Evolutionary conservation across 805 yeast genomes (phyloP).

Genomic region (Suhomyces sp.): DNA sequence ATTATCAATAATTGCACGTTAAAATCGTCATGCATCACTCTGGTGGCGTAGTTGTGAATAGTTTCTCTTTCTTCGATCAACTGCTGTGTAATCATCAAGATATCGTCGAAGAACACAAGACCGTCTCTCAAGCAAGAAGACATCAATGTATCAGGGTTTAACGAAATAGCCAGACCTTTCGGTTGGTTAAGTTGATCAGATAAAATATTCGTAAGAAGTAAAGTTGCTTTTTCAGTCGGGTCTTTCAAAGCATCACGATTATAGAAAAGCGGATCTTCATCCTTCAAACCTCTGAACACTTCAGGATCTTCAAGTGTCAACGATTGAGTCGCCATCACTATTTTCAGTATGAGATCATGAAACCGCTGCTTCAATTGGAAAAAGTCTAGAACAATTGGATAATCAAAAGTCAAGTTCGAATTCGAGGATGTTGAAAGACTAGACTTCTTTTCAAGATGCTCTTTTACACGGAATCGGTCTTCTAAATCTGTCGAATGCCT

Average conservation of each 20-base stretch:
- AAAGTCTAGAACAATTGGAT: constrained; percentile 64
- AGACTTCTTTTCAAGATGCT: constrained; percentile 3
- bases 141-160: constrained; percentile 39
- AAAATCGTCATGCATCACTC: constrained; percentile 74
- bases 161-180: constrained; percentile 32
- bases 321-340: constrained; percentile 66
- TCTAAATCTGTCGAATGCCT: constrained; percentile 21
- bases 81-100: constrained; percentile 47
- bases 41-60: constrained; percentile 66
- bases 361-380: constrained; percentile 69
- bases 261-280: constrained; percentile 47
- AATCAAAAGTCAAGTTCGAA: constrained; percentile 38
- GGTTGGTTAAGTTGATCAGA: constrained; percentile 42
- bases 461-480: constrained; percentile 11
- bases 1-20: constrained; percentile 55
- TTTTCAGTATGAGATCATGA: constrained; percentile 56
- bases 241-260: constrained; percentile 35
- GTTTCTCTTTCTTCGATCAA: constrained; percentile 70
- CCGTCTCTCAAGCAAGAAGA: constrained; percentile 37
- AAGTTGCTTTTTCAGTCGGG: constrained; percentile 50
- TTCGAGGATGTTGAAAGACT: constrained; percentile 2
- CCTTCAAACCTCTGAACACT: constrained; percentile 60
- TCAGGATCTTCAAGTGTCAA: constrained; percentile 74
- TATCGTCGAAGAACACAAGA: constrained; percentile 29
- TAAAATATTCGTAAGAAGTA: constrained; percentile 45